Base-by-base conservation (phyloP, 1,139 yeast genomes). In the Pneumocystis oryctolagi region DNA sequence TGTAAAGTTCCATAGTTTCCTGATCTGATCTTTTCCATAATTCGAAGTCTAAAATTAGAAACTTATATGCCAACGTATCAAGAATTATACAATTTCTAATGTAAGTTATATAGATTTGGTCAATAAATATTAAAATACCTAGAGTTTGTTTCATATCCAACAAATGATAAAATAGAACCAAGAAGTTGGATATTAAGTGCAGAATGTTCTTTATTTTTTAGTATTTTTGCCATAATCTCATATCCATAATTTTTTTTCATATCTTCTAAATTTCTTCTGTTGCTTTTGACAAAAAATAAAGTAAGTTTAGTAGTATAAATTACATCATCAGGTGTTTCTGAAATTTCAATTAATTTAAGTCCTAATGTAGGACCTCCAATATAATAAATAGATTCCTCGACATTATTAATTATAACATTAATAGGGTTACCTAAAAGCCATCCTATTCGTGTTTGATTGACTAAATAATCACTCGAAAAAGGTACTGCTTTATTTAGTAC, bases 1-100 rank as follows among this genome's bases (percentile, higher is more conserved):
- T 72, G 9, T 85, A 72, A 63, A 77, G 78, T 58, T 80, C 76
- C 61, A 83, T 76, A 0, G 82, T 75, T 53, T 78, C 81, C 0
- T 76, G 67, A 28, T 75, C 78, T 1, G 70, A 67, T 35, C 62
- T 69, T 65, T 73, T 75, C 85, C 85, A 82, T 8, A 82, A 71
- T 40, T 79, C 80, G 66, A 80, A 77, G 67, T 82, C 83, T 2
- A 78, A 71, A 2, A 82, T 71, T 40, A 82, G 65, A 8, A 75
- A 68, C 35, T 77, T 74, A 66, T 80, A 82, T 0, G 82, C 83
- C 1, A 72, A 64, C 1, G 75, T 75, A 64, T 80, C 78, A n/a
- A 71, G 72, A 3, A 82, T 70, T 2, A 80, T 69, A 0, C 84
- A 80, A 16, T 76, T 75, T 35, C 73, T 71, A 25, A 1, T 25